Evolutionary conservation across 441 rosid genomes (phyloP).

Genomic region (Erodium texanum): DNA sequence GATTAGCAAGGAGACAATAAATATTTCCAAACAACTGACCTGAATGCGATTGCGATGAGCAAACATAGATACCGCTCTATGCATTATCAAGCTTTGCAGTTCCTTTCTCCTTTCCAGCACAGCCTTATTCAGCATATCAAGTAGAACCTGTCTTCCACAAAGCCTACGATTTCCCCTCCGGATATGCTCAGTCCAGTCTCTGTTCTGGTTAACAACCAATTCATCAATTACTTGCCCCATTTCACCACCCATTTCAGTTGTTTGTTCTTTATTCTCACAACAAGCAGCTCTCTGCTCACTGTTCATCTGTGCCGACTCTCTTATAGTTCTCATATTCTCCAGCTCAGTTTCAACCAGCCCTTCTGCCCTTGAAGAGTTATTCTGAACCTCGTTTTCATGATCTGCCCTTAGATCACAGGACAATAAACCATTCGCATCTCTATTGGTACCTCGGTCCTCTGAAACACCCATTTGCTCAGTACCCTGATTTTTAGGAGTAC

Average conservation of each 20-base stretch:
- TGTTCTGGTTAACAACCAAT: constrained; percentile 36
- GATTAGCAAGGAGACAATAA: not conserved
- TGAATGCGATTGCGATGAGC: constrained; percentile 90
- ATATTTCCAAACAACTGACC: constrained; percentile 32
- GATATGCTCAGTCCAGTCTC: constrained; percentile 34
- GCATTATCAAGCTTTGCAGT: constrained; percentile 57
- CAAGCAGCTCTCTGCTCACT: constrained; percentile 46
- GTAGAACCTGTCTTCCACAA: constrained; percentile 81
- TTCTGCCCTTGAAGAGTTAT: constrained; percentile 16
- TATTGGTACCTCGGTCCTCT: too few relatives aligned
- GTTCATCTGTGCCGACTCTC: constrained; percentile 81
- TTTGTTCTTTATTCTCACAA: constrained; percentile 41
- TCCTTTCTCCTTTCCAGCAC: constrained; percentile 72
- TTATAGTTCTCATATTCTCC: constrained; percentile 73
- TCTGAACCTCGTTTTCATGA: constrained; percentile 26
- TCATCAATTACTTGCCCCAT: constrained; percentile 68
- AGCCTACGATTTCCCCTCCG: constrained; percentile 69
- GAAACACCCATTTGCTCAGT: constrained; percentile 20
- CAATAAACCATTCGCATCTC: too few relatives aligned
- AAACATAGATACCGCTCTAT: constrained; percentile 68
- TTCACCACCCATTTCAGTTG: constrained; percentile 40
- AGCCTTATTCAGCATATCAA: constrained; percentile 78
- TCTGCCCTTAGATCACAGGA: too few relatives aligned
- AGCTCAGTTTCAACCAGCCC: constrained; percentile 38
- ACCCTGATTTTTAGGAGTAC: constrained; percentile 31